These are phyloP conservation scores for Saccharomyces eubayanus DNA, from an alignment of 805 yeast genomes.

Conservation along the genomic window DNA sequence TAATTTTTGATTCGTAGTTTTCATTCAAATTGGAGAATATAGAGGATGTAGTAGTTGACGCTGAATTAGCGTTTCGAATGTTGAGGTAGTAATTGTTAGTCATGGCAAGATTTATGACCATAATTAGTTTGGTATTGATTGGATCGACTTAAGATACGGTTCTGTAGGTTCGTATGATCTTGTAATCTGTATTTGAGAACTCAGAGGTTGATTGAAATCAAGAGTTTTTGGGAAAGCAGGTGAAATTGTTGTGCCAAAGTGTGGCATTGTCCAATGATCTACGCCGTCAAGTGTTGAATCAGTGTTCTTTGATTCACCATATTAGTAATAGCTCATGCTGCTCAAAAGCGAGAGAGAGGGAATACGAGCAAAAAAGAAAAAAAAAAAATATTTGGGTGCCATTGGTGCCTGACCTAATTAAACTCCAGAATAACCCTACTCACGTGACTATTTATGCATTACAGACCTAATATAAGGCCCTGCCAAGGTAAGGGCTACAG, in stretches of 20 bases:
- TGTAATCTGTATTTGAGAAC: not conserved
- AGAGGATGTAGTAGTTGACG: constrained; percentile 17
- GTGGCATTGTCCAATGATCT: not conserved
- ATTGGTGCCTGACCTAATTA: not conserved
- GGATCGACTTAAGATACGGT: not conserved
- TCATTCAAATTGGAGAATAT: constrained; percentile 21
- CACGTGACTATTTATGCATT: too few relatives aligned
- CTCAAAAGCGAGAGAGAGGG: not conserved
- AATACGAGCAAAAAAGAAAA: not conserved
- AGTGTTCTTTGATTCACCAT: not conserved
- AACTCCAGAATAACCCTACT: not conserved
- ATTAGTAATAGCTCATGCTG: not conserved
- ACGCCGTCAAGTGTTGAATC: not conserved
- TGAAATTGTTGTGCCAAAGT: not conserved
- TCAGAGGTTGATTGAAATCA: not conserved
- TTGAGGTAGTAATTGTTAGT: not conserved
- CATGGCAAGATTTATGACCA: not conserved
- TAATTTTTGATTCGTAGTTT: constrained; percentile 19
- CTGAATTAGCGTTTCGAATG: not conserved
- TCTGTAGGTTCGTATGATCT: not conserved
- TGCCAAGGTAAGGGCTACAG: not conserved
- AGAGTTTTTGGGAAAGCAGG: not conserved
- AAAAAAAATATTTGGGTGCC: not conserved
- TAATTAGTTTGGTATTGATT: not conserved
- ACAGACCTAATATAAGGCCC: not conserved